These are phyloP conservation scores for Boletus patriciae DNA, from an alignment of 768 basidiomycete genomes.

Conservation along the genomic window DNA sequence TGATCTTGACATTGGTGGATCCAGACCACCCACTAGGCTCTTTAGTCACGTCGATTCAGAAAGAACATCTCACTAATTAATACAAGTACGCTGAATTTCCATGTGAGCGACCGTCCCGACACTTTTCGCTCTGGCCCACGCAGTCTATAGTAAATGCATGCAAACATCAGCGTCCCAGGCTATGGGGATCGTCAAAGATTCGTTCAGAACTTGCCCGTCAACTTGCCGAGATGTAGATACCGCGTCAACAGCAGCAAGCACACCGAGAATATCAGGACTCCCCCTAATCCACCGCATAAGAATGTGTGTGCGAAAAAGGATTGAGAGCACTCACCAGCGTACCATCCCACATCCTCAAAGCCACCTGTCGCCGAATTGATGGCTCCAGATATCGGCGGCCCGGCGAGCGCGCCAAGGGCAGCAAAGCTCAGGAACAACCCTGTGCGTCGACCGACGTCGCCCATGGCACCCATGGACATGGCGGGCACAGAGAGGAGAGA, in stretches of 20 bases:
- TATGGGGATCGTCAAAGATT: too few relatives aligned
- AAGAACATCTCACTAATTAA: too few relatives aligned
- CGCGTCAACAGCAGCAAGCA: conserved; percentile 41
- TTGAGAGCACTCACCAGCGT: conserved; percentile 36
- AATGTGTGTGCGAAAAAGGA: neutral
- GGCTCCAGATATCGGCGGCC: conserved; percentile 74
- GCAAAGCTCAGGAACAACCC: conserved; percentile 65
- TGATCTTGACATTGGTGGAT: too few relatives aligned
- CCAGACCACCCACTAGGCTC: too few relatives aligned
- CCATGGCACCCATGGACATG: conserved; percentile 57
- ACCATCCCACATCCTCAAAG: conserved; percentile 39
- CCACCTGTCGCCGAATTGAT: conserved; percentile 54
- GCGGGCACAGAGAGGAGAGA: conserved; percentile 56
- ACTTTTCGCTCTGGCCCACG: too few relatives aligned
- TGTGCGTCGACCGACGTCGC: conserved; percentile 62
- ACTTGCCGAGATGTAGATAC: conserved; percentile 39
- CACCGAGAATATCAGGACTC: conserved; percentile 43
- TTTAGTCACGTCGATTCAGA: too few relatives aligned
- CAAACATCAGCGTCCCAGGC: neutral
- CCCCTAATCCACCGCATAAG: conserved; percentile 23
- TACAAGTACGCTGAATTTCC: too few relatives aligned
- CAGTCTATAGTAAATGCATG: neutral
- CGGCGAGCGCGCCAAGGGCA: conserved; percentile 61
- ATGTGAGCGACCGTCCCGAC: too few relatives aligned
- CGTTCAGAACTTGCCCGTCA: conserved; percentile 43